Conservation (phyloP, 345 rosid species). For the Populus ilicifolia region DNA sequence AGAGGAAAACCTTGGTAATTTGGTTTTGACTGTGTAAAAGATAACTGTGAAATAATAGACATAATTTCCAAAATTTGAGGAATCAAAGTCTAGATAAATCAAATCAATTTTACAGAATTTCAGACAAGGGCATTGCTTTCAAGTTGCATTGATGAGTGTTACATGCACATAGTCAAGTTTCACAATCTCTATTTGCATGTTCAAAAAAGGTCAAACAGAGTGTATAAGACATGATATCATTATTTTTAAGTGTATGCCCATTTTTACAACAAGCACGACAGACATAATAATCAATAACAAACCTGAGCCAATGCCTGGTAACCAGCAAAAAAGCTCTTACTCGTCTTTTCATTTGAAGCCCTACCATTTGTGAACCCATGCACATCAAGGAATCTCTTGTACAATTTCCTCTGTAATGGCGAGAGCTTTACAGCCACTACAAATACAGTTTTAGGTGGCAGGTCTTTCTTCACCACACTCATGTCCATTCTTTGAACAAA, state of each 20-base stretch:
- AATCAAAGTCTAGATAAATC: not conserved
- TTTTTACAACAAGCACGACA: not conserved
- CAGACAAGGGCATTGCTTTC: not conserved
- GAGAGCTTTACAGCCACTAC: slow-evolving; percentile 96
- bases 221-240: not conserved
- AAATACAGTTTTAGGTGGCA: slow-evolving; percentile 97
- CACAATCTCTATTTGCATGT: not conserved
- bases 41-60: not conserved
- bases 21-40: not conserved
- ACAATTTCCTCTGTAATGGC: slow-evolving; percentile 78
- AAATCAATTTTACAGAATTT: not conserved
- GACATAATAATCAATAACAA: slow-evolving; percentile 2
- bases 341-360: slow-evolving; percentile 58
- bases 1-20: not conserved
- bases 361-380: slow-evolving; percentile 71
- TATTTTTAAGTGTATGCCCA: not conserved
- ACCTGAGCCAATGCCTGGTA: slow-evolving; percentile 99
- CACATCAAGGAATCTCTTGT: slow-evolving; percentile 88
- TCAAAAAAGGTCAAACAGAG: not conserved
- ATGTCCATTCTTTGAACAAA: slow-evolving; percentile 99
- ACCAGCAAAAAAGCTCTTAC: slow-evolving; percentile 92
- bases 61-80: not conserved
- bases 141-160: not conserved
- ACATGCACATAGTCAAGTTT: not conserved
- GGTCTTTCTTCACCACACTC: slow-evolving; percentile 92